phyloP scores from a whole-genome alignment of 2,329 filamentous ascomycete species.

The Metarhizium guizhouense region DNA sequence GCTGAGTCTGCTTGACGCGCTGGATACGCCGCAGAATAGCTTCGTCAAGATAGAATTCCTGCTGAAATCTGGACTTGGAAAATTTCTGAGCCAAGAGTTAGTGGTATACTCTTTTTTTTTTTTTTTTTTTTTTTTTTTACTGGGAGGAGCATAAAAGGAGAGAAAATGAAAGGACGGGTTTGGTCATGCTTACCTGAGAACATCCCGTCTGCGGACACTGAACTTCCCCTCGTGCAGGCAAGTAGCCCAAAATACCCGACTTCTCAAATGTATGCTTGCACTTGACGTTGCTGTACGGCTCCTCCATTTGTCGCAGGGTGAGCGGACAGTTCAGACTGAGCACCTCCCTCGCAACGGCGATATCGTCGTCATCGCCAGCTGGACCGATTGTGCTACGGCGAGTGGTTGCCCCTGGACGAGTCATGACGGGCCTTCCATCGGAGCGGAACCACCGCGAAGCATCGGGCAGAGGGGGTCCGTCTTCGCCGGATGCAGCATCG shows the following conservation, averaged over 20 bases:
- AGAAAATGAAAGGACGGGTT: background rate
- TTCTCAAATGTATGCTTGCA: conserved; percentile 70
- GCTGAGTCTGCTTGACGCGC: conserved; percentile 37
- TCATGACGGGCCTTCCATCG: conserved; percentile 33
- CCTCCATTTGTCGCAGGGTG: conserved; percentile 52
- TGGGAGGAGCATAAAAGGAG: background rate
- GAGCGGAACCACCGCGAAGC: conserved; percentile 44
- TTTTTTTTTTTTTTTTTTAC: too few species aligned
- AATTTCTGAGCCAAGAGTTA: conserved; percentile 31
- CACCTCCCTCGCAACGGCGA: conserved; percentile 55
- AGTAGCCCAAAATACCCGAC: conserved; percentile 46
- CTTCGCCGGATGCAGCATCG: conserved; percentile 38
- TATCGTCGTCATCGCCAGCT: conserved; percentile 56
- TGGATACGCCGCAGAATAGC: conserved; percentile 49
- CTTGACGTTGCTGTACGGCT: conserved; percentile 56
- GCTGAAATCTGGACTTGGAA: conserved; percentile 22
- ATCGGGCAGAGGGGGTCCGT: conserved; percentile 42
- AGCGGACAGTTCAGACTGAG: conserved; percentile 62
- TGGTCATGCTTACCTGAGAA: conserved; percentile 34
- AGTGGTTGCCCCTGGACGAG: conserved; percentile 8
- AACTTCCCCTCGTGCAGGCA: conserved; percentile 34
- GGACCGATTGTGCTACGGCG: background rate
- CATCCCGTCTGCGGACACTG: conserved; percentile 61
- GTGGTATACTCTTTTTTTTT: background rate
- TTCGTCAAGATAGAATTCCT: conserved; percentile 48